Evolutionary conservation across 2,329 filamentous ascomycete species (phyloP).

Genomic region (Cylindrodendrum hubeiense): DNA sequence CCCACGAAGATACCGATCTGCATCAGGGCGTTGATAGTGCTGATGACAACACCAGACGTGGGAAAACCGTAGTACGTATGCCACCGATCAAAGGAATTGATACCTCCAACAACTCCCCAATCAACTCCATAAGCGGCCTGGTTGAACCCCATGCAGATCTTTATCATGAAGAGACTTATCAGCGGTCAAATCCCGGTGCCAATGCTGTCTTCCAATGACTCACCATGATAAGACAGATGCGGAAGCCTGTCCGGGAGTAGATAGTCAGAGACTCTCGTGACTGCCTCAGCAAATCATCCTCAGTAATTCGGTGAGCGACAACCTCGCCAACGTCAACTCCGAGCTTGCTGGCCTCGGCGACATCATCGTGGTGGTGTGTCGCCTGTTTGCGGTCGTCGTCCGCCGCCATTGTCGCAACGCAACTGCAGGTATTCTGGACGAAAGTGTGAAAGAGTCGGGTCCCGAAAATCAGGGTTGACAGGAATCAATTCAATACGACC

Average conservation of each 20-base stretch:
- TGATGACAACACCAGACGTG: constrained; percentile 33
- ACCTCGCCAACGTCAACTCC: constrained; percentile 37
- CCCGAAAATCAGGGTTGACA: background rate
- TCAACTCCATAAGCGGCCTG: constrained; percentile 37
- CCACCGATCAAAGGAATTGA: constrained; percentile 40
- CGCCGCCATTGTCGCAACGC: constrained; percentile 2
- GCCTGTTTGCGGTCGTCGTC: constrained; percentile 13
- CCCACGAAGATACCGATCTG: constrained; percentile 40
- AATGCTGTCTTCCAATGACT: background rate
- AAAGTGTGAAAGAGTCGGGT: background rate
- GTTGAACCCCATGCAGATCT: constrained; percentile 14
- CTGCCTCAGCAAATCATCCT: constrained; percentile 37
- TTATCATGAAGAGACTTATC: too few species aligned
- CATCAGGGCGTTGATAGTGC: constrained; percentile 41
- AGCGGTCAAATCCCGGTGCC: too few species aligned
- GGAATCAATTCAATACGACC: background rate
- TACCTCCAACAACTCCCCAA: constrained; percentile 40
- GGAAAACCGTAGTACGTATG: constrained; percentile 39
- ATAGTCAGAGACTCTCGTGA: constrained; percentile 31
- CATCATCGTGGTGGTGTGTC: constrained; percentile 33
- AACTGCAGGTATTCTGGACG: background rate
- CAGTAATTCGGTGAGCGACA: constrained; percentile 36
- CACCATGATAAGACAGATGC: constrained; percentile 34
- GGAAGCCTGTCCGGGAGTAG: constrained; percentile 34
- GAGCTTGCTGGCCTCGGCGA: constrained; percentile 33